Percentiles rank a stretch among this genome's conserved stretches.
phyloP scores from a whole-genome alignment of 768 basidiomycete species.

The Gymnopilus junonius region DNA sequence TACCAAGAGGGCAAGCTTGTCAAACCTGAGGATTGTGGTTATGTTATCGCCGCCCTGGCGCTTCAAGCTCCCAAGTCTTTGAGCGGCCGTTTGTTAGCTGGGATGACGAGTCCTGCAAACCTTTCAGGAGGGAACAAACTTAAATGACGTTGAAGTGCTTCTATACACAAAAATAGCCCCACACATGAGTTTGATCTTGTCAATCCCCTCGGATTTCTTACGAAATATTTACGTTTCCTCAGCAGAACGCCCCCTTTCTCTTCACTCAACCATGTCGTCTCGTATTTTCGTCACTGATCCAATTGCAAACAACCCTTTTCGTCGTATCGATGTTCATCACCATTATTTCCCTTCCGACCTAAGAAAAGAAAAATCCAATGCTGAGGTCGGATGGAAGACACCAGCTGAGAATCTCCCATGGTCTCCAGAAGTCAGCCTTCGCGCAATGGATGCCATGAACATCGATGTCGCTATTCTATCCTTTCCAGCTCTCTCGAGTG shows the following conservation, averaged over 20 bases:
- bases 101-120: constrained; percentile 71
- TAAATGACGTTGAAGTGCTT: constrained; percentile 4
- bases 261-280: background rate
- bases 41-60: constrained; percentile 79
- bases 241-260: background rate
- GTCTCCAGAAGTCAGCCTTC: constrained; percentile 60
- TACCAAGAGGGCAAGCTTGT: constrained; percentile 73
- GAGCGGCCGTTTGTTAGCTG: constrained; percentile 82
- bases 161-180: background rate
- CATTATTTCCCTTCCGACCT: constrained; percentile 67
- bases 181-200: background rate
- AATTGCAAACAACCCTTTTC: constrained; percentile 10
- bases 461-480: constrained; percentile 70
- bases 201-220: background rate
- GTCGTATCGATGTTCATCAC: constrained; percentile 74
- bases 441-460: constrained; percentile 61
- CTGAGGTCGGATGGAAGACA: constrained; percentile 60
- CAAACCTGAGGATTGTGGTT: constrained; percentile 72
- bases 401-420: constrained; percentile 71
- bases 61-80: constrained; percentile 64
- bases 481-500: constrained; percentile 57
- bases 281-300: background rate
- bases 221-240: background rate
- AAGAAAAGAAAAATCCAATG: constrained; percentile 49
- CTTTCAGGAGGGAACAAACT: constrained; percentile 43